phyloP scores from a whole-genome alignment of 495 filamentous ascomycete genomes.

The Neurospora sp. region DNA sequence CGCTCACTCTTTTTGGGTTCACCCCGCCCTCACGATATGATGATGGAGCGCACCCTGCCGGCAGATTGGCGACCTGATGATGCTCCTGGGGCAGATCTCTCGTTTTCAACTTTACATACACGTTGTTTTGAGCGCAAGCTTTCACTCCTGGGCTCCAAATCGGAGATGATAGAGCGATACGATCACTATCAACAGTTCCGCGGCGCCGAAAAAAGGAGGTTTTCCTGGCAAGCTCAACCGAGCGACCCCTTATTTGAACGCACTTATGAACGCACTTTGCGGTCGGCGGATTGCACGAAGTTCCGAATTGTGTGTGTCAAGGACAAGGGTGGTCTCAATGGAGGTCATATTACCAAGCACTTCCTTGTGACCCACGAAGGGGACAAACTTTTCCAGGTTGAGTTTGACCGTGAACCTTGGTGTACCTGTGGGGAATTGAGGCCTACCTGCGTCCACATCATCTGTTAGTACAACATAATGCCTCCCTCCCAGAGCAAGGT shows the following conservation, averaged over 20 bases:
- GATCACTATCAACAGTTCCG: neutral
- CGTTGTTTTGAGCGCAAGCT: neutral
- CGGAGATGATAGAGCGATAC: neutral
- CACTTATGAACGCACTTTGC: too few species aligned
- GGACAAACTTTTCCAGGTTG: rapidly evolving
- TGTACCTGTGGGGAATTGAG: neutral
- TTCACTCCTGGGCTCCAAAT: neutral
- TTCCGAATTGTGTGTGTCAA: neutral
- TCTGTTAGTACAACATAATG: neutral
- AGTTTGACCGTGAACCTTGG: neutral
- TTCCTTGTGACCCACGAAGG: neutral
- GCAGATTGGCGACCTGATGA: neutral
- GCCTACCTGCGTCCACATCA: neutral
- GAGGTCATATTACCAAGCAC: neutral
- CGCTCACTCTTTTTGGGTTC: neutral
- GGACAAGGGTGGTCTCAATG: rapidly evolving
- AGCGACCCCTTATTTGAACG: too few species aligned
- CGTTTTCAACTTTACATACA: neutral
- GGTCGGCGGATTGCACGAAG: neutral
- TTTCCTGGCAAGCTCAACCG: neutral
- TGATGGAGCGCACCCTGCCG: neutral
- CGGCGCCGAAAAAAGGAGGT: neutral
- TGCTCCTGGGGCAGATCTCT: neutral
- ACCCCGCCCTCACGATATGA: neutral
- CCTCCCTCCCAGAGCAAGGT: neutral